These are phyloP conservation scores for Mimosa bimucronata DNA, from an alignment of 306 rosid genomes.

Conservation along the genomic window DNA sequence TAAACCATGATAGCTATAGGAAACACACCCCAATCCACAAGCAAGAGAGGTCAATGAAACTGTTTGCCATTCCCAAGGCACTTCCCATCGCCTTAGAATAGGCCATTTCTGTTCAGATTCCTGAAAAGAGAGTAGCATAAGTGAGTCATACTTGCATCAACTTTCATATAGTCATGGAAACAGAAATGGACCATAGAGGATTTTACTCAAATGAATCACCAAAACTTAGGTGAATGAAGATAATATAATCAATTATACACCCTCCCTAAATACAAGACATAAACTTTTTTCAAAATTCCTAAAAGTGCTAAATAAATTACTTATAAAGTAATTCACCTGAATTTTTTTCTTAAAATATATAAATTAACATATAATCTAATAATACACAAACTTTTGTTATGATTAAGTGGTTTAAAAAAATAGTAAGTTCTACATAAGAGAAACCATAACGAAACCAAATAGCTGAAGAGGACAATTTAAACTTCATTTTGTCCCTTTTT, in stretches of 20 bases:
- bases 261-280: too few species aligned
- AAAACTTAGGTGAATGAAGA: background rate
- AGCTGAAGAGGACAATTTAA: background rate
- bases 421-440: too few species aligned
- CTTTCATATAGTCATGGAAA: slow-evolving; percentile 18
- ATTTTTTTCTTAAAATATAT: too few species aligned
- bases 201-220: background rate
- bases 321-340: too few species aligned
- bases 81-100: slow-evolving; percentile 88
- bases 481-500: background rate
- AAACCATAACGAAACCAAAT: slow-evolving; percentile 3
- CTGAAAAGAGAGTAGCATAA: slow-evolving; percentile 47
- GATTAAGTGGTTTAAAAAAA: too few species aligned
- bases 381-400: too few species aligned
- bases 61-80: slow-evolving; percentile 98
- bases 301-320: too few species aligned
- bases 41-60: slow-evolving; percentile 82
- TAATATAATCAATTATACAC: background rate
- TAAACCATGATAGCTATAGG: slow-evolving; percentile 24
- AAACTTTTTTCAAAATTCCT: too few species aligned
- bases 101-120: slow-evolving; percentile 61
- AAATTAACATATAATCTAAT: too few species aligned
- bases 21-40: slow-evolving; percentile 86
- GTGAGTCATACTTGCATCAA: background rate
- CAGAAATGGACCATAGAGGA: slow-evolving; percentile 20